Base-by-base conservation (phyloP, 140 eudicot species). In the Flaveria floridana region DNA sequence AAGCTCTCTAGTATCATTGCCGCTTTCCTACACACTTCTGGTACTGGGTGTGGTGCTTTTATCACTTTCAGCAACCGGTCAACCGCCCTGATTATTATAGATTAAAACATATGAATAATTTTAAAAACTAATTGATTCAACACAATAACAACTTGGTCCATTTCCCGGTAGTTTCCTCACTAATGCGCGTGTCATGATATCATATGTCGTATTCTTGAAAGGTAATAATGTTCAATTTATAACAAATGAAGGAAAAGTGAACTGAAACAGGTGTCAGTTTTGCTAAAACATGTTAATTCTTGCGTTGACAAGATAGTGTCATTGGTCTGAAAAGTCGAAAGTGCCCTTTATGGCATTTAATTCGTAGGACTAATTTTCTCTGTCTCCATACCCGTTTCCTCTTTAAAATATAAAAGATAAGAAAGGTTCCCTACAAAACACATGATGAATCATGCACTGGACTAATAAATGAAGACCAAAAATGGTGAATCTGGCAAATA, bases 11-110 rank as follows among this genome's bases (percentile, higher is more conserved):
- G 37, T 64, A 95, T 91, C 76, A 81, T 78, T 34, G 97, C 89
- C 20, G 99, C 97, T 86, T 95, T 95, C 70, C 99, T 77, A 84
- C 99, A 95, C 34, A 95, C 91, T 81, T 95, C 99, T 58, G 96
- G 96, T 58, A 89, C 96, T 3, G 97, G 95, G 63, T 91, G 97
- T 62, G 99, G 99, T 10, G 86, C 68, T 82, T 85, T 95, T 4
- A 95, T 81, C 65, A 95, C 92, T 84, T 91, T 91, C 55, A 95
- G 74, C 79, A 95, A 81, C 64, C 97, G 85, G 76, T 95, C 99
- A 73, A 95, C 73, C 58, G 97, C 99, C 99, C 99, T 95, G 77
- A 69, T 0, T 61, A 83, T 2, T 52, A 57, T 30, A 51, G 2
- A 66, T 57, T 28, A 21, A 34, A 30, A 2, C 48, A 46, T 68